Conservation (phyloP, 176 grass and related monocot genomes). For the Lolium rigidum region DNA sequence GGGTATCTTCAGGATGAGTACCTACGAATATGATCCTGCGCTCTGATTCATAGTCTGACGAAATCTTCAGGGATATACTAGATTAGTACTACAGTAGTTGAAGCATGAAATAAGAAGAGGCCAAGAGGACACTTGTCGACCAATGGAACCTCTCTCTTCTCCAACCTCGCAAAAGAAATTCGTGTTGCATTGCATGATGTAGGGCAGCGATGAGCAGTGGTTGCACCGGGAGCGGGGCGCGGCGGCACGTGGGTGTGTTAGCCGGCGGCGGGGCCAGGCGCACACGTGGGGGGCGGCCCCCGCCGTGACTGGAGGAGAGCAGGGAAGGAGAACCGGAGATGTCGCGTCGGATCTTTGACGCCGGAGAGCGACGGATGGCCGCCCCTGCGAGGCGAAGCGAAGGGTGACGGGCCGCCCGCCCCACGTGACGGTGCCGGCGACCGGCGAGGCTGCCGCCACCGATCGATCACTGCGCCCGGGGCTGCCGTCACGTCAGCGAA, state of each 20-base stretch:
- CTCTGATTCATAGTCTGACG: neutral
- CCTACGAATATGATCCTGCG: neutral
- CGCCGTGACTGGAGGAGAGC: neutral
- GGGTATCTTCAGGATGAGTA: neutral
- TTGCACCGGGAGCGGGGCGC: neutral
- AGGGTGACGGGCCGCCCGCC: slow-evolving; percentile 13
- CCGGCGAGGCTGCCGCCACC: neutral
- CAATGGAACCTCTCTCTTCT: neutral
- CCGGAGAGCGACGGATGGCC: slow-evolving; percentile 30
- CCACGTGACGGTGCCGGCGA: slow-evolving; percentile 52
- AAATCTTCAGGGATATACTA: neutral
- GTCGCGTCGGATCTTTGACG: slow-evolving; percentile 44
- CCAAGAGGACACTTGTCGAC: slow-evolving; percentile 48
- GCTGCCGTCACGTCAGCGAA: slow-evolving; percentile 24
- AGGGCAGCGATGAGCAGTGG: neutral
- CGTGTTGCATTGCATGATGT: neutral
- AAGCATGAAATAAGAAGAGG: slow-evolving; percentile 25
- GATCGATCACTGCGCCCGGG: neutral
- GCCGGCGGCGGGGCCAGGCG: neutral
- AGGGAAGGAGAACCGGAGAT: neutral
- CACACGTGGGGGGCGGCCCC: slow-evolving; percentile 36
- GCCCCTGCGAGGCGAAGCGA: no score
- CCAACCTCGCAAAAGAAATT: neutral
- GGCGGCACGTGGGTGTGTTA: slow-evolving; percentile 21
- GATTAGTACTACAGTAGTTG: neutral